Base-by-base conservation (phyloP, 768 basidiomycete genomes). In the Myochromella boudieri region DNA sequence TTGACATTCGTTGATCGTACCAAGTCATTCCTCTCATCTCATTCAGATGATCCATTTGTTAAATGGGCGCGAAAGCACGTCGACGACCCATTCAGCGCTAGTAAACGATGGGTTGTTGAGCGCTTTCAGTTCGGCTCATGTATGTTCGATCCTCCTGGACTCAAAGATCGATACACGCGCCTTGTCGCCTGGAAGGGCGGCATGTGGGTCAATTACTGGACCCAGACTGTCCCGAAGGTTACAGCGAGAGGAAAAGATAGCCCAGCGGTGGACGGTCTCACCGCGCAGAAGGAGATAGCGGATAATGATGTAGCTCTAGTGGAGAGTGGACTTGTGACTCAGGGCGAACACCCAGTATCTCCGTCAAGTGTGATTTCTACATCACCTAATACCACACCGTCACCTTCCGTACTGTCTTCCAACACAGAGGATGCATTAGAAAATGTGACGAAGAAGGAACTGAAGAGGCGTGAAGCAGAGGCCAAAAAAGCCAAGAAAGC, bases 131-230 rank as follows among this genome's bases (percentile, higher is more conserved):
- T 82, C 50, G 79, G 80, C 3, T 63, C 65, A 5, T 76, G 72
- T 56, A 78, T 82, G 77, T 80, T 82, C 55, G 80, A 82, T 51
- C 77, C 78, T 0, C 55, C 55, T 5, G 77, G 72, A 0, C 61
- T 84, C 32, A 70, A 69, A 41, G 62, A 67, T 4, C 74, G 81
- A n/a, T 84, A 82, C 54, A 53, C 61, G 9, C 60, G 52, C 10
- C 63, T 84, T 14, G 72, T 76, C 5, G 60, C 52, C 0, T 82
- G 81, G 80, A 54, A 66, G 27, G 69, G 72, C n/a, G 77, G 76
- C 3, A 34, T 73, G 27, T 82, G 81, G 81, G 61, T 78, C 9
- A 81, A 81, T 58, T 82, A 79, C 52, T 84, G 77, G 77, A 82
- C 79, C n/a, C 66, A 71, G 41, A 79, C 78, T 0, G 43, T 62